A percentile compares a stretch with the other conserved stretches of the same genome.
phyloP scores from a whole-genome alignment of 805 yeast genomes.

The Barnettozyma salicaria region DNA sequence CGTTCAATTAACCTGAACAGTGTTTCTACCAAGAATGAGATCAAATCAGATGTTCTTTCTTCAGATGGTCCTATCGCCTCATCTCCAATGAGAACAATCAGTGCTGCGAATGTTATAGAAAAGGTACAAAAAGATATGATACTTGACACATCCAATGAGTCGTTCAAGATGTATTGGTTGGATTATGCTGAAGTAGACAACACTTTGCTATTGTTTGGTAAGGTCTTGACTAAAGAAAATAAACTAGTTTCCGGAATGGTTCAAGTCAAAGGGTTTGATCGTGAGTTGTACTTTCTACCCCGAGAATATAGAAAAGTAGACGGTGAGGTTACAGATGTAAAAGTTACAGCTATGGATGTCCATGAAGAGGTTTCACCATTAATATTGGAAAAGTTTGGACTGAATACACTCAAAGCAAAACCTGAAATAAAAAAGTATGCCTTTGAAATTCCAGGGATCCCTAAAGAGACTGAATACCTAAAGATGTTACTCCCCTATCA shows the following conservation, averaged over 20 bases:
- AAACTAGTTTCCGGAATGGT: conserved; percentile 66
- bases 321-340: conserved; percentile 35
- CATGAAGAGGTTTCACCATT: conserved; percentile 71
- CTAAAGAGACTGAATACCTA: conserved; percentile 73
- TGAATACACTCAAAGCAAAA: conserved; percentile 59
- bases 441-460: conserved; percentile 77
- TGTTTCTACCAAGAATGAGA: conserved; percentile 16
- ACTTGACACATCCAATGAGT: conserved; percentile 28
- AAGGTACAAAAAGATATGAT: conserved; percentile 20
- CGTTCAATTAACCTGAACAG: conserved; percentile 39
- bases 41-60: conserved; percentile 3
- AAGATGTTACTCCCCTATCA: conserved; percentile 71
- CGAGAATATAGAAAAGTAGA: conserved; percentile 42
- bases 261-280: conserved; percentile 60
- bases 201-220: conserved; percentile 73
- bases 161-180: conserved; percentile 78
- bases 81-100: conserved; percentile 14
- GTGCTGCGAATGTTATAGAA: conserved; percentile 6
- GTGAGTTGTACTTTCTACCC: conserved; percentile 78
- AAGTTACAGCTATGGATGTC: conserved; percentile 55
- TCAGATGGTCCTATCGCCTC: conserved; percentile 13
- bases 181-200: conserved; percentile 79
- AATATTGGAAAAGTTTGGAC: conserved; percentile 54
- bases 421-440: conserved; percentile 77
- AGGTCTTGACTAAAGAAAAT: conserved; percentile 55